Percentiles rank a stretch among this genome's conserved stretches.
Evolutionary conservation across 2,329 filamentous ascomycete species (phyloP).

Genomic region (Apiospora saccharicola): DNA sequence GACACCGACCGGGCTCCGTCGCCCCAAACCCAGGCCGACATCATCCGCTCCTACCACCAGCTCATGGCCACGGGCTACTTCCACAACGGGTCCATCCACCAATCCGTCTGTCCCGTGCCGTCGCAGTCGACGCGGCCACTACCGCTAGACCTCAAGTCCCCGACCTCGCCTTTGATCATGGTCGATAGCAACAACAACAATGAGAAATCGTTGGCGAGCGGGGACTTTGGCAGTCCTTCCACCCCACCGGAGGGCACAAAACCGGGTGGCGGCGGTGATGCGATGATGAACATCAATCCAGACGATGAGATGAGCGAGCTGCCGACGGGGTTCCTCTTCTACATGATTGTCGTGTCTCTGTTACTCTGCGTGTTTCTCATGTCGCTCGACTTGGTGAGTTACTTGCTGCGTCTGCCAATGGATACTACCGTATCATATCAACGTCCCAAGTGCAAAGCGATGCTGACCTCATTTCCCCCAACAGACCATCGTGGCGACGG

Average conservation of each 20-base stretch:
- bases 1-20: not conserved
- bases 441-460: not conserved
- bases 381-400: constrained; percentile 49
- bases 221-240: not conserved
- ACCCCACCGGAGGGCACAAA: too few relatives aligned
- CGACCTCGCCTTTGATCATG: not conserved
- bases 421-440: too few relatives aligned
- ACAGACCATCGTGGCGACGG: constrained; percentile 43
- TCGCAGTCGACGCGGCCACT: not conserved
- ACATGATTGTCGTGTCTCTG: constrained; percentile 56
- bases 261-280: too few relatives aligned
- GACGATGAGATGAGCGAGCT: constrained; percentile 38
- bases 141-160: not conserved
- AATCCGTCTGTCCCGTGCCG: not conserved
- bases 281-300: not conserved
- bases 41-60: constrained; percentile 3
- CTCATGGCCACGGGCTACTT: constrained; percentile 18
- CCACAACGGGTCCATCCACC: constrained; percentile 4
- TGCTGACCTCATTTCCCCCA: constrained; percentile 32
- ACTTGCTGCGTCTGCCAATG: not conserved
- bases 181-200: not conserved
- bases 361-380: constrained; percentile 64
- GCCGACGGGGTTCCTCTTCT: constrained; percentile 45
- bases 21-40: not conserved
- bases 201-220: not conserved